Conservation (phyloP, 2,329 filamentous ascomycete species). For the Emmonsia crescens region DNA sequence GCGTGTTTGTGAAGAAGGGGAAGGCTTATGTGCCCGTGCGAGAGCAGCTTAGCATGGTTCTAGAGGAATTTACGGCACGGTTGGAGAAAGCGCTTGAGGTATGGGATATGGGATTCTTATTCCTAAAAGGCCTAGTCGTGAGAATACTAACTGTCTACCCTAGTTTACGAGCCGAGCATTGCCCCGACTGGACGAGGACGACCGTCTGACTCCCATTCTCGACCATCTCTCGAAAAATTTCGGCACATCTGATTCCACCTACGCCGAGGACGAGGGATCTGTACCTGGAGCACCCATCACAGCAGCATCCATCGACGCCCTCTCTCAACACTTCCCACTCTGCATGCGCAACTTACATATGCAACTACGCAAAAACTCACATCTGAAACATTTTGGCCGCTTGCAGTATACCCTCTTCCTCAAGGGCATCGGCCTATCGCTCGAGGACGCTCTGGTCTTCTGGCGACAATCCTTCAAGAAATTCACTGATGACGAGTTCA, state of each 20-base stretch:
- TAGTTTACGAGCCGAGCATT: conserved; percentile 81
- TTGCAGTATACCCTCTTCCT: conserved; percentile 94
- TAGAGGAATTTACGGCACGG: conserved; percentile 70
- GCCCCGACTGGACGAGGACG: conserved; percentile 89
- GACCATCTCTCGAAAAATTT: conserved; percentile 91
- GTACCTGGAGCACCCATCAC: conserved; percentile 63
- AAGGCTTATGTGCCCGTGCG: conserved; percentile 83
- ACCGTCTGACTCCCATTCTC: conserved; percentile 67
- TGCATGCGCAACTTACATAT: conserved; percentile 92
- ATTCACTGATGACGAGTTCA: conserved; percentile 87
- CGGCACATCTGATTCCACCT: conserved; percentile 76
- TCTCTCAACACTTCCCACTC: conserved; percentile 74
- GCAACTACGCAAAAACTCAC: conserved; percentile 72
- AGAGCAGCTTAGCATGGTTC: conserved; percentile 80
- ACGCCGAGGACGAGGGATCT: conserved; percentile 54
- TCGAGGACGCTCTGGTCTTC: conserved; percentile 88
- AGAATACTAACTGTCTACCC: not conserved
- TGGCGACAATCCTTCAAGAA: conserved; percentile 81
- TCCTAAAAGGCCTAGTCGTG: not conserved
- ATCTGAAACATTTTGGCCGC: conserved; percentile 87
- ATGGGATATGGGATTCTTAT: conserved; percentile 19
- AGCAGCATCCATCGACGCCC: conserved; percentile 65
- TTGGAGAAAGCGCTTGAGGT: conserved; percentile 78
- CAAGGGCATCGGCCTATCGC: conserved; percentile 81
- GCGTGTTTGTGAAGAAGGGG: conserved; percentile 65